Percentiles rank a stretch among this genome's conserved stretches.
These are phyloP conservation scores for Cyamopsis tetragonoloba DNA, from an alignment of 306 rosid genomes.

Conservation along the genomic window DNA sequence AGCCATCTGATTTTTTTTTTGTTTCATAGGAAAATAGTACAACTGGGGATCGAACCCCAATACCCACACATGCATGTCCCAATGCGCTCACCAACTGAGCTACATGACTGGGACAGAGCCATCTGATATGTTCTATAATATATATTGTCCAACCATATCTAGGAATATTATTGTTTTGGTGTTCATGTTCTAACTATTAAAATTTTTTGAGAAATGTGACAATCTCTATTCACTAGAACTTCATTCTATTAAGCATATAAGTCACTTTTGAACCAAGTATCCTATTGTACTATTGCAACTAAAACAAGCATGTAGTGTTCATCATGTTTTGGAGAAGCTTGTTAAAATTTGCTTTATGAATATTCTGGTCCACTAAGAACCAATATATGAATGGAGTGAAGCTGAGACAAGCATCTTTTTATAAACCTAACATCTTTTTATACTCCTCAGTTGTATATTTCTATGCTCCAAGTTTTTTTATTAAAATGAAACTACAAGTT, in stretches of 20 bases:
- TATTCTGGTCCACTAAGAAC: neutral
- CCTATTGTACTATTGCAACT: neutral
- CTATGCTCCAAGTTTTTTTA: neutral
- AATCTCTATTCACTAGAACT: no score
- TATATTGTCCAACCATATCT: neutral
- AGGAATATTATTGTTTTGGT: neutral
- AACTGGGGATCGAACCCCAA: no score
- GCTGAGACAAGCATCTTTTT: neutral
- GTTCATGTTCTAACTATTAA: neutral
- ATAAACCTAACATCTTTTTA: neutral
- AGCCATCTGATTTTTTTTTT: neutral
- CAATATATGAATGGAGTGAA: neutral
- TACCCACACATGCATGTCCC: no score
- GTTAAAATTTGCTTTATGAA: neutral
- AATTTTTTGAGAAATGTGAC: no score
- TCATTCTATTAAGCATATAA: neutral
- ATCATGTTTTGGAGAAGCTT: neutral
- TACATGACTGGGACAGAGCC: no score
- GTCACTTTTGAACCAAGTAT: neutral
- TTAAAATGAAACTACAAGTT: neutral
- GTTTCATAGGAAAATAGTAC: no score
- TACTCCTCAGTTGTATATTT: neutral
- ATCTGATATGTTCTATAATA: neutral
- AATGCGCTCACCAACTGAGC: no score
- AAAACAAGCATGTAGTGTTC: neutral